Conservation (phyloP, 75 land plant genomes). For the Chamaecyparis obtusa region DNA sequence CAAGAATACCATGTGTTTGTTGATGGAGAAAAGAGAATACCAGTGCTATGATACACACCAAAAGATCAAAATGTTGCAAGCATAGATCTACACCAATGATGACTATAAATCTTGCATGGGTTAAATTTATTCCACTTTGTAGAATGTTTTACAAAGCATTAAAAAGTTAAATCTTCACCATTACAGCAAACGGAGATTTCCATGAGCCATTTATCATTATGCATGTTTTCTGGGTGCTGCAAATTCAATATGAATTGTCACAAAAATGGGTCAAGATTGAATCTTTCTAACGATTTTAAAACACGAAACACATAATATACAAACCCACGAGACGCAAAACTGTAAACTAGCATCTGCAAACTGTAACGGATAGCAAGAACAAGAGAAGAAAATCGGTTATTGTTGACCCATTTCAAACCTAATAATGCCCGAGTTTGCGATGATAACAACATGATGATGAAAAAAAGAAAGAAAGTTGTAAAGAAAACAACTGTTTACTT, state of each 20-base stretch:
- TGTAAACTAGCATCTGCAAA: not conserved
- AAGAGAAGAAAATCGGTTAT: not conserved
- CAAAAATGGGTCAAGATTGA: not conserved
- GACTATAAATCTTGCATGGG: not conserved
- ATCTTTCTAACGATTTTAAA: not conserved
- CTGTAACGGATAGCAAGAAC: not conserved
- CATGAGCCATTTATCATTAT: not conserved
- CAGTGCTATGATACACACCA: not conserved
- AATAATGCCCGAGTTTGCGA: no score
- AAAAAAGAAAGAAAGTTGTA: no score
- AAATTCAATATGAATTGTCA: not conserved
- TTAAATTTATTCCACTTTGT: not conserved
- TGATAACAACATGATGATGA: no score
- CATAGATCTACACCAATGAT: no score
- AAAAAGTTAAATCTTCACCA: not conserved
- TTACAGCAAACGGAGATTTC: not conserved
- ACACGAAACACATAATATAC: not conserved
- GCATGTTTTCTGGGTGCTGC: not conserved
- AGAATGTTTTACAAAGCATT: no score
- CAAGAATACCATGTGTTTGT: no score
- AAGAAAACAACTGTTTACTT: no score
- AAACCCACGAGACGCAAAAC: not conserved
- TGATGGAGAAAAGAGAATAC: not conserved
- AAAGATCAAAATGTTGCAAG: not conserved
- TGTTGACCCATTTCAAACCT: not conserved